A percentile compares a stretch with the other conserved stretches of the same genome.
Conservation (phyloP, 768 basidiomycete genomes). For the Dioszegia crocea region DNA sequence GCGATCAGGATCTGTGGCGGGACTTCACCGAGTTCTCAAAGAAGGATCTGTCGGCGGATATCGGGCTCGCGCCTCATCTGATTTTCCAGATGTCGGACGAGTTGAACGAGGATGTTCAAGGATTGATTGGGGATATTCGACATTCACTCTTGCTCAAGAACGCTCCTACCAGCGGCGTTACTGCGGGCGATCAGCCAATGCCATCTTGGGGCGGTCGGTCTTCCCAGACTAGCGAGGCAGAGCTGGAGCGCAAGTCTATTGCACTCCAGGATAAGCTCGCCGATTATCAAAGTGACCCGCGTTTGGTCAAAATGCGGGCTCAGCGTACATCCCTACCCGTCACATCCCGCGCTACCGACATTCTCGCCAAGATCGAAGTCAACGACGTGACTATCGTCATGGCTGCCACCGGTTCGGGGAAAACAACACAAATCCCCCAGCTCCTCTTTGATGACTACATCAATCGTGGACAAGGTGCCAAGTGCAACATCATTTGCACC, state of each 20-base stretch:
- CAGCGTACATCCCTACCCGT: conserved; percentile 71
- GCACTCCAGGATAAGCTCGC: conserved; percentile 58
- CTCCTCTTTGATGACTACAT: conserved; percentile 82
- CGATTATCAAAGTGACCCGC: conserved; percentile 61
- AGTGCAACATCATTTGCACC: conserved; percentile 86
- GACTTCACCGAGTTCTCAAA: conserved; percentile 61
- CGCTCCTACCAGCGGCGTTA: conserved; percentile 17
- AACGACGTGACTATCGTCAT: conserved; percentile 67
- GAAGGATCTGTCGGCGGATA: conserved; percentile 55
- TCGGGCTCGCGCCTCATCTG: conserved; percentile 68
- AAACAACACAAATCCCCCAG: conserved; percentile 93
- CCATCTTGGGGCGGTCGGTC: conserved; percentile 16
- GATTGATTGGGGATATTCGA: conserved; percentile 65
- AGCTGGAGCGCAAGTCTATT: conserved; percentile 58
- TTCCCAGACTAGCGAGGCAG: conserved; percentile 6
- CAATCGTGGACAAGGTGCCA: conserved; percentile 68
- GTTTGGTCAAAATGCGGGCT: conserved; percentile 62
- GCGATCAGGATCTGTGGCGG: conserved; percentile 76
- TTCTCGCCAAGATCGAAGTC: conserved; percentile 64
- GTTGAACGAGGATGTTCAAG: conserved; percentile 67
- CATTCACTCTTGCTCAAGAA: conserved; percentile 65
- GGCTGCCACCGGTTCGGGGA: conserved; percentile 62
- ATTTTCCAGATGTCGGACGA: conserved; percentile 61
- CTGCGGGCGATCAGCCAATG: conserved; percentile 15
- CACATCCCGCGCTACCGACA: conserved; percentile 61